These are phyloP conservation scores for Bocquillonia castaneifolia DNA, from an alignment of 441 rosid genomes.

Conservation along the genomic window DNA sequence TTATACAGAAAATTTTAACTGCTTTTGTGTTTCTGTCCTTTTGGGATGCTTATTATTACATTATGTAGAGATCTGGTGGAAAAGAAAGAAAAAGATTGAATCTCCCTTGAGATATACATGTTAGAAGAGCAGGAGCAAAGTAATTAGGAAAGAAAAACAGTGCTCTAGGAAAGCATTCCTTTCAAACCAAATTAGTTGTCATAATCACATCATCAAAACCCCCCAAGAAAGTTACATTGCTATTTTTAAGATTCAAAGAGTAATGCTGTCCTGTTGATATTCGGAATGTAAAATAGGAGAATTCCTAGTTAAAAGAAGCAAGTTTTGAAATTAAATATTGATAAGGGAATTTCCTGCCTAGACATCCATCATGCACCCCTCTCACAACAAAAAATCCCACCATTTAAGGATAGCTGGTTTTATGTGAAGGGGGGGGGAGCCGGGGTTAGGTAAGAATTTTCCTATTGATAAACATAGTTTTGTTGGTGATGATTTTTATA, in stretches of 20 bases:
- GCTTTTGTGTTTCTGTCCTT: neutral
- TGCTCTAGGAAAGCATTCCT: neutral
- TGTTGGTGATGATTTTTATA: too few species aligned
- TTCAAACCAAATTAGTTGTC: neutral
- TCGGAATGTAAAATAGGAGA: neutral
- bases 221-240: neutral
- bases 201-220: neutral
- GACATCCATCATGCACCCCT: too few species aligned
- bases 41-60: neutral
- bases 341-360: too few species aligned
- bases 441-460: too few species aligned
- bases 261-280: neutral
- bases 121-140: conserved; percentile 1
- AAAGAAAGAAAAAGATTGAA: neutral
- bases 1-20: neutral
- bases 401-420: too few species aligned
- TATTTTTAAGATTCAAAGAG: neutral
- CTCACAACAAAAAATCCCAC: too few species aligned
- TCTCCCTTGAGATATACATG: neutral
- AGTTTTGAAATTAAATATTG: neutral
- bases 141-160: neutral
- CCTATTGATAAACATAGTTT: too few species aligned
- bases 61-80: neutral
- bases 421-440: too few species aligned
- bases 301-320: neutral